Base-by-base conservation (phyloP, 2,329 filamentous ascomycete species). In the Phaeosphaeria sp. region DNA sequence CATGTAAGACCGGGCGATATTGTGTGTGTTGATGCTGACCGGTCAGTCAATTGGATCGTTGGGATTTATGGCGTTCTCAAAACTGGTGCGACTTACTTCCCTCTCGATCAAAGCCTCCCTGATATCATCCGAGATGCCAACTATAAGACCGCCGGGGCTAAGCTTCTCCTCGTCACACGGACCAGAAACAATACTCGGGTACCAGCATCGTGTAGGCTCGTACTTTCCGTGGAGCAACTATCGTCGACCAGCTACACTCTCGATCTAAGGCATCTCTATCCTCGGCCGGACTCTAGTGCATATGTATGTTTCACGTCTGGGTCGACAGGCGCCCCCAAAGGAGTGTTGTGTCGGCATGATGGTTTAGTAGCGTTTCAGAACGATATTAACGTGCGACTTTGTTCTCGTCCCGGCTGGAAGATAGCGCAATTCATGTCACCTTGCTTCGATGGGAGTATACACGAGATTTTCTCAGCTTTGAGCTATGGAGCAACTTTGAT, bases 261-360 rank as follows among this genome's bases (percentile, higher is more conserved):
- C n/a, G n/a, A n/a, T n/a, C n/a, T n/a, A n/a, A n/a, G n/a, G n/a
- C n/a, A n/a, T n/a, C n/a, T n/a, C n/a, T n/a, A n/a, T n/a, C n/a
- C n/a, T n/a, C n/a, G n/a, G n/a, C 18, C 42, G 4, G n/a, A 4
- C 42, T 18, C 42, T 21, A 4, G 8, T 25, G 79, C 78, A 0
- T 83, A 80, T 53, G 25, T 82, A 0, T 78, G 76, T 47, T 82
- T 81, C 56, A 83, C 81, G 0, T 82, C 79, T 1, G 80, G 80
- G 0, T 77, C 76, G 5, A 81, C 80, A 1, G 80, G 81, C 2
- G 70, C 63, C 2, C 80, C 80, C 0, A 83, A 83, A 60, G 79
- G 75, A 6, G 48, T 51, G 1, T 45, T 55, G 36, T 57, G 58
- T 22, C 60, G 56, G 1, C 79, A 82, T 49, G 47, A 55, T 15